Base-by-base conservation (phyloP, 257 asterid species). In the Dorcoceras hygrometricum region DNA sequence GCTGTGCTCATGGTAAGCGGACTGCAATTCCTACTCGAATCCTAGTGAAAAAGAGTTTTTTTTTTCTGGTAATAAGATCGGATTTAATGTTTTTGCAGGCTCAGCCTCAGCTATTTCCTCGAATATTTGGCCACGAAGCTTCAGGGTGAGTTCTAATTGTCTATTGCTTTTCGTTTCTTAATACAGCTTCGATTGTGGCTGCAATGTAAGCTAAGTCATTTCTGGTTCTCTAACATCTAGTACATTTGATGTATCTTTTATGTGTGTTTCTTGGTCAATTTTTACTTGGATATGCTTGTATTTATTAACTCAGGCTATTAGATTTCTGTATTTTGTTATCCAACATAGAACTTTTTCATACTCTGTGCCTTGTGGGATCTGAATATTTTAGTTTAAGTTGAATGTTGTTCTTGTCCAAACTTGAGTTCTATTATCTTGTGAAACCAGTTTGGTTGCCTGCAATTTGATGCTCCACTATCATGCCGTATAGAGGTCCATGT, bases 51-150 rank as follows among this genome's bases (percentile, higher is more conserved):
- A 39, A 46, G 6, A 26, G 32, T 5, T 16, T 54, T 39, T 23
- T 28, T 28, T 39, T 23, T 28, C 23, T 29, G 14, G n/a, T 4
- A 39, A 36, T 24, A 27, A 31, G 24, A 8, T 71, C 22, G 32
- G 26, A 34, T 26, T 31, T 23, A 11, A 23, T 75, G 55, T 59
- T 66, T 75, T 68, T 71, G 78, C 92, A 85, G 96, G 90, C 89
- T 50, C 96, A 79, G 12, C 77, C 87, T 64, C 87, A 77, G 39
- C 54, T 84, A 39, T 89, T 67, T 76, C 97, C 98, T 73, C 90
- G 98, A 66, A 88, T 89, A 63, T 89, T 92, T 73, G 98, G 98
- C 67, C 98, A 92, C 69, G 98, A 92, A 78, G 97, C 97, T 63
- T 90, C 98, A 8, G 98, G 98, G 98, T 92, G 36, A 75, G 66